Base-by-base conservation (phyloP, 805 yeast species). In the Lipomyces starkeyi region DNA sequence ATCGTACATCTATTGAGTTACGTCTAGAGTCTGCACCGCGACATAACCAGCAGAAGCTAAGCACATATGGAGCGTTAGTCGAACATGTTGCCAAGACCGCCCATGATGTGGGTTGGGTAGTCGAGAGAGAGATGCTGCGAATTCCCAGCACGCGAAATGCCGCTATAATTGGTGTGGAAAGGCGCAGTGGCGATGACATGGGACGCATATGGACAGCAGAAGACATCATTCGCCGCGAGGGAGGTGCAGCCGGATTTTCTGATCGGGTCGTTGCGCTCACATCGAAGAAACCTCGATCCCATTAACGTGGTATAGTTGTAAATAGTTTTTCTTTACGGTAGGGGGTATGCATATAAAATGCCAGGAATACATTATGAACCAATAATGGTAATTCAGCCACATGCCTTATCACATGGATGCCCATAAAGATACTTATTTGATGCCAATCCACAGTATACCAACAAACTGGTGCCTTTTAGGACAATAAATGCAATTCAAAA, bases 111-210 rank as follows among this genome's bases (percentile, higher is more conserved):
- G 98, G 98, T 0, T 94, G 98, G 98, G 80, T 83, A 14, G 90
- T 88, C 1, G 89, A 91, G 74, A 86, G 88, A 73, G 98, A 94
- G 77, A 89, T 90, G 90, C 80, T 94, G 58, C 83, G 98, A 66
- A 94, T 94, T 29, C 98, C 98, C 40, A 91, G 97, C 66, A 94
- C 98, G 0, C 82, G 98, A 77, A 94, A 94, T 75, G 92, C 96
- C 0, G 98, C 98, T 0, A 80, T 94, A 17, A 87, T 94, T 60
- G 97, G 97, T 0, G 83, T 85, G 62, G 78, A 82, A 49, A 84
- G 81, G 58, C 77, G 77, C 2, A 65, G 74, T 11, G 72, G 78
- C 11, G 47, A 53, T 4, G 34, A 57, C 9, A 67, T 64, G 7
- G 47, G 49, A 22, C n/a, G 11, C 22, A 27, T 20, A 78, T 73